These are phyloP conservation scores for Aspergillus sp. DNA, from an alignment of 2,329 filamentous ascomycete genomes.

Conservation along the genomic window DNA sequence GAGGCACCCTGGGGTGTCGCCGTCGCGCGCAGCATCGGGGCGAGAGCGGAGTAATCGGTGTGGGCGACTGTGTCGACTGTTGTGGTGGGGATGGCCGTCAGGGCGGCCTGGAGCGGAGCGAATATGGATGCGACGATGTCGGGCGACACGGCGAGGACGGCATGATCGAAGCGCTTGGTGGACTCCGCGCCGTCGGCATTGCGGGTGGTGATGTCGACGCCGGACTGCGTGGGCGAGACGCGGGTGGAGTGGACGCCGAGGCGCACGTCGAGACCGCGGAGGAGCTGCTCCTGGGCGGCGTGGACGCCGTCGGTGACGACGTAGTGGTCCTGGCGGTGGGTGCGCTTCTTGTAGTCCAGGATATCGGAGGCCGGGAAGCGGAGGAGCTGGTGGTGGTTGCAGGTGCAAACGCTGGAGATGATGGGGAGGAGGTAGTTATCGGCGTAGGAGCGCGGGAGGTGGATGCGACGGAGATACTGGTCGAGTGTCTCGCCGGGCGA, in stretches of 20 bases:
- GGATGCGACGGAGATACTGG: constrained; percentile 43
- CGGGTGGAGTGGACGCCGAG: constrained; percentile 7
- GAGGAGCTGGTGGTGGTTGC: constrained; percentile 14
- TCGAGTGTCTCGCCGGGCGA: constrained; percentile 35
- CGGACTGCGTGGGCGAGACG: constrained; percentile 3
- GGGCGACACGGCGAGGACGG: constrained; percentile 47
- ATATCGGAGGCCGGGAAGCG: constrained; percentile 13
- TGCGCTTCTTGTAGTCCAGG: constrained; percentile 12
- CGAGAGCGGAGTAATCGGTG: constrained; percentile 9
- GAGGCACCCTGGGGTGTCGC: neutral
- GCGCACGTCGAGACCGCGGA: constrained; percentile 5
- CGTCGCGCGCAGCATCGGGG: neutral
- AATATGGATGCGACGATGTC: constrained; percentile 43
- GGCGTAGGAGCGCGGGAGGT: constrained; percentile 40
- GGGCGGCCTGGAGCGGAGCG: constrained; percentile 23
- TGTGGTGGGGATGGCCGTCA: constrained; percentile 34
- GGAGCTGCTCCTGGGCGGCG: constrained; percentile 8
- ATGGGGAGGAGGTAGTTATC: constrained; percentile 46
- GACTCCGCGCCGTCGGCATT: constrained; percentile 8
- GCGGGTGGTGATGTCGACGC: constrained; percentile 5
- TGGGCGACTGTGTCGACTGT: constrained; percentile 43
- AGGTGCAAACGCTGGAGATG: constrained; percentile 25
- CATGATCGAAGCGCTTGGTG: constrained; percentile 40
- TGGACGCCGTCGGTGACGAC: constrained; percentile 12
- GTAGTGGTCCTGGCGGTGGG: constrained; percentile 13